Evolutionary conservation across 768 basidiomycete species (phyloP).

Genomic region (Boletus sensibilis): DNA sequence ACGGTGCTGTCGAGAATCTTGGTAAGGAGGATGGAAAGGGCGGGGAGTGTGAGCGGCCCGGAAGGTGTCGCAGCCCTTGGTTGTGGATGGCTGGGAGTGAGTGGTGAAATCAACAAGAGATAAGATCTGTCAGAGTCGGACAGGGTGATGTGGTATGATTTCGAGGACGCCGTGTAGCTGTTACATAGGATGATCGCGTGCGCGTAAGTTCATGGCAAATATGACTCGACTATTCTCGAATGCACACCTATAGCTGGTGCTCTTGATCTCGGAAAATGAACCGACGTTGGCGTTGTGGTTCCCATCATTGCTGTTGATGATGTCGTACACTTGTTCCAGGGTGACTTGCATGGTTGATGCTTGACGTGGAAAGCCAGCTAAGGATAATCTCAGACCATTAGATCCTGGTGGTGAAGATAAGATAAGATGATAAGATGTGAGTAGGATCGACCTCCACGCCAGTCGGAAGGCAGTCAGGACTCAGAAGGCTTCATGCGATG

Average conservation of each 20-base stretch:
- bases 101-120: conserved; percentile 26
- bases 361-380: no score
- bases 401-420: neutral
- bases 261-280: conserved; percentile 24
- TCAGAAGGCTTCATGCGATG: neutral
- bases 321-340: conserved; percentile 29
- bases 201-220: neutral
- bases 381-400: neutral
- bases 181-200: neutral
- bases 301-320: conserved; percentile 29
- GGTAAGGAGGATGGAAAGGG: conserved; percentile 40
- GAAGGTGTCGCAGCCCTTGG: conserved; percentile 4
- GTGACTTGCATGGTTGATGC: conserved; percentile 19
- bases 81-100: conserved; percentile 3
- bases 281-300: conserved; percentile 7
- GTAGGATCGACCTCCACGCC: no score
- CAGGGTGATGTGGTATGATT: conserved; percentile 29
- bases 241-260: conserved; percentile 33
- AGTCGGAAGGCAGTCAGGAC: neutral
- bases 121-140: conserved; percentile 25
- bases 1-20: conserved; percentile 44
- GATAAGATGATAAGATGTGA: neutral
- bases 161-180: conserved; percentile 30
- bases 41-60: conserved; percentile 30
- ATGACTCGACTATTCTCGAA: neutral